phyloP scores from a whole-genome alignment of 129 eudicot genomes.

The Artemisia argyi region DNA sequence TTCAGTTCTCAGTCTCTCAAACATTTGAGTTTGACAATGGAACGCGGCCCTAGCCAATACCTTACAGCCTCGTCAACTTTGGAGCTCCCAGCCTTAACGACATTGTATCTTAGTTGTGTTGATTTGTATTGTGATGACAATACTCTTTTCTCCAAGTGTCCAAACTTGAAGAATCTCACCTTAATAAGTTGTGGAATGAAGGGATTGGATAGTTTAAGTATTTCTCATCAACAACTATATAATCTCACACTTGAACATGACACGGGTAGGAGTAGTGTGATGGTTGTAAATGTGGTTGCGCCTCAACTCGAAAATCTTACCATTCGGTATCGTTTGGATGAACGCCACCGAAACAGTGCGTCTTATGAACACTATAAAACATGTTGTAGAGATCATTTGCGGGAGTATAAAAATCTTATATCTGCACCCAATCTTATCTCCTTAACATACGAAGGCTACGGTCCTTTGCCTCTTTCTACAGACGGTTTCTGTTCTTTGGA shows the following conservation, averaged over 20 bases:
- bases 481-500: constrained; percentile 1
- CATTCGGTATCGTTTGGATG: not conserved
- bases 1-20: not conserved
- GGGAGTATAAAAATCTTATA: not conserved
- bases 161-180: constrained; percentile 24
- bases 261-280: too few relatives aligned
- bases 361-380: too few relatives aligned
- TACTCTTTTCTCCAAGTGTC: constrained; percentile 13
- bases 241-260: constrained; percentile 5
- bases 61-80: not conserved
- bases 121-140: not conserved
- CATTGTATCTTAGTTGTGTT: not conserved
- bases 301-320: constrained; percentile 8
- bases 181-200: not conserved
- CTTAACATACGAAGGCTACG: not conserved
- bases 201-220: not conserved
- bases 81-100: not conserved
- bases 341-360: too few relatives aligned
- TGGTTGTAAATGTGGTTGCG: constrained; percentile 5
- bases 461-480: not conserved
- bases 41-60: not conserved
- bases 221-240: not conserved
- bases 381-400: too few relatives aligned
- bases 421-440: constrained; percentile 9
- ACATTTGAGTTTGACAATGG: not conserved